Conservation (phyloP, 257 asterid genomes). For the Nicotiana paniculata region DNA sequence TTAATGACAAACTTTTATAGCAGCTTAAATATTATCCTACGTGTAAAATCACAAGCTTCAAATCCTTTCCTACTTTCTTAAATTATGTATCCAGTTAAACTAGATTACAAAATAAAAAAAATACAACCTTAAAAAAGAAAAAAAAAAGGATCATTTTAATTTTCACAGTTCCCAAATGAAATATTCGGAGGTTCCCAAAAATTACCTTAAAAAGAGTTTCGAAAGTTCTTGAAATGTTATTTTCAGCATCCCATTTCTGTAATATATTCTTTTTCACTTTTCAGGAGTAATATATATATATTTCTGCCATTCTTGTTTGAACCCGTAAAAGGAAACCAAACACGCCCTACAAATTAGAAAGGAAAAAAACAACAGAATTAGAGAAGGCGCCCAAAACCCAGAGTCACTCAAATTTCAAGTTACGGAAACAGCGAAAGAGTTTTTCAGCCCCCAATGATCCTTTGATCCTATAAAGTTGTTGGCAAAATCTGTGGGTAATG, state of each 20-base stretch:
- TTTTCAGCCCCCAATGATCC: not conserved
- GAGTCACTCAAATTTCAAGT: not conserved
- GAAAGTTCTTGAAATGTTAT: not conserved
- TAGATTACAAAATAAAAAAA: too few species aligned
- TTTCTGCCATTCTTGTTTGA: not conserved
- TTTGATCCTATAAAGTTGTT: not conserved
- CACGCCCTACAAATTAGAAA: not conserved
- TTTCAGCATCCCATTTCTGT: not conserved
- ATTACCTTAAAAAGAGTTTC: not conserved
- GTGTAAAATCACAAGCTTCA: too few species aligned
- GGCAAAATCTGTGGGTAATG: constrained; percentile 21
- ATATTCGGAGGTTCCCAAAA: not conserved
- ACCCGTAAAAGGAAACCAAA: not conserved
- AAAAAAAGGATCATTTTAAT: too few species aligned
- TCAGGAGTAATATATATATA: not conserved
- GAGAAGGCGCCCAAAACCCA: constrained; percentile 18
- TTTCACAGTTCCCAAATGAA: not conserved
- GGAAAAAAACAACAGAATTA: not conserved
- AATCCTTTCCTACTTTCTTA: too few species aligned
- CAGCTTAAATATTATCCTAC: too few species aligned
- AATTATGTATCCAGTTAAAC: too few species aligned
- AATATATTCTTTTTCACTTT: not conserved
- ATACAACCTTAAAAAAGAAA: too few species aligned
- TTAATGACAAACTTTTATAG: too few species aligned
- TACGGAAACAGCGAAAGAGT: not conserved